Conservation (phyloP, 371 early-diverging fungal genomes). For the Mortierella sp. region DNA sequence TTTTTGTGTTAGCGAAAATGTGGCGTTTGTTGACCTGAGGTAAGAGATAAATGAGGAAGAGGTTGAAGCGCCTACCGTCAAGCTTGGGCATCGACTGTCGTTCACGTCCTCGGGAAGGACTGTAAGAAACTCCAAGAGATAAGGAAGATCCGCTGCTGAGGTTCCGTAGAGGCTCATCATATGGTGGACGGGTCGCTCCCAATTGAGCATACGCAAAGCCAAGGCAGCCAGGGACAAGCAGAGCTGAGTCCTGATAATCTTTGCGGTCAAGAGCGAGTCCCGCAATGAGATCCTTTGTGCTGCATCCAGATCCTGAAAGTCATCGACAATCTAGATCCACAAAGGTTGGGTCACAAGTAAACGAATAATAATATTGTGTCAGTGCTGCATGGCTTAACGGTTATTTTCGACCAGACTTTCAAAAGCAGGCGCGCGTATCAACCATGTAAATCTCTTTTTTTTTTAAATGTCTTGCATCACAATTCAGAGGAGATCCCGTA, state of each 20-base stretch:
- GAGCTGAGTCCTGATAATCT: slow-evolving; percentile 83
- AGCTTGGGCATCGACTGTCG: slow-evolving; percentile 64
- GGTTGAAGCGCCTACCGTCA: slow-evolving; percentile 45
- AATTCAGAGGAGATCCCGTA: slow-evolving; percentile 37
- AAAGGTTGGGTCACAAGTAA: not conserved
- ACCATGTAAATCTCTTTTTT: not conserved
- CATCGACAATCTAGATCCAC: slow-evolving; percentile 77
- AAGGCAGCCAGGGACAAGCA: slow-evolving; percentile 90
- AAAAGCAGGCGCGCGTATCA: not conserved
- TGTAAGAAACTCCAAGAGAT: slow-evolving; percentile 85
- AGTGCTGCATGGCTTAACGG: slow-evolving; percentile 3
- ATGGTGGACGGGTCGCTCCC: slow-evolving; percentile 86
- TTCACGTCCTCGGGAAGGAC: slow-evolving; percentile 92
- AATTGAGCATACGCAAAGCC: slow-evolving; percentile 86
- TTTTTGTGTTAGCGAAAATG: not conserved
- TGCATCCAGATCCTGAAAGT: slow-evolving; percentile 82
- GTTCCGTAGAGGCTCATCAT: slow-evolving; percentile 75
- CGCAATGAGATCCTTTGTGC: slow-evolving; percentile 77
- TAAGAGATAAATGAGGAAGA: not conserved
- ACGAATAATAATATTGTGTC: not conserved
- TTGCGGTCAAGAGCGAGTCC: slow-evolving; percentile 84
- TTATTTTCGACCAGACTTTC: not conserved
- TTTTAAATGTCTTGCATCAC: not conserved
- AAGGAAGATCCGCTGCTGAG: slow-evolving; percentile 67
- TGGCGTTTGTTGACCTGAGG: not conserved